Percentiles rank a stretch among this genome's conserved stretches.
These are phyloP conservation scores for Juncus effusus DNA, from an alignment of 176 grass and related monocot species.

Conservation along the genomic window DNA sequence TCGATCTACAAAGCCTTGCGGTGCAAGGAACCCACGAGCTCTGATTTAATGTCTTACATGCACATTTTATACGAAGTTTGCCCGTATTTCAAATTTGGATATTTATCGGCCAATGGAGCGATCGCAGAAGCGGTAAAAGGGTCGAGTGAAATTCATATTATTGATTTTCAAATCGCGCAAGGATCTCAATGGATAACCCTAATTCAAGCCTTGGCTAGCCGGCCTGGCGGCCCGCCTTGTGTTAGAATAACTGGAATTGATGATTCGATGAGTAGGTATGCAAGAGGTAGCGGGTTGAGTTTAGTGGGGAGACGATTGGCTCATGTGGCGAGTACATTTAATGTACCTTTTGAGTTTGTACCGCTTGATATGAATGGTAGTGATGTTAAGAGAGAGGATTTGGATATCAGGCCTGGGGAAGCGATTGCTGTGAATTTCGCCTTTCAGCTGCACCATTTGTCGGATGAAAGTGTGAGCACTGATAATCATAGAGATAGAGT, in stretches of 20 bases:
- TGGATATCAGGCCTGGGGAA: constrained; percentile 48
- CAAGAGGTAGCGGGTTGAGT: constrained; percentile 51
- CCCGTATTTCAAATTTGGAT: constrained; percentile 79
- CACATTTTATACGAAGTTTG: constrained; percentile 61
- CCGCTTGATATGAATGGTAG: constrained; percentile 48
- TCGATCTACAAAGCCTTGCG: constrained; percentile 67
- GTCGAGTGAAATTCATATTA: constrained; percentile 64
- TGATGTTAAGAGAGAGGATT: constrained; percentile 55
- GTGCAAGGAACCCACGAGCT: constrained; percentile 62
- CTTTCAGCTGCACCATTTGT: constrained; percentile 76
- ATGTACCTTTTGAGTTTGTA: constrained; percentile 65
- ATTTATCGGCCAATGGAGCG: constrained; percentile 81
- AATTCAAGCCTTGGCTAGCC: constrained; percentile 53
- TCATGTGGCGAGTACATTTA: constrained; percentile 32
- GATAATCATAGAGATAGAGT: constrained; percentile 72
- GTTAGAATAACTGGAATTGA: constrained; percentile 76
- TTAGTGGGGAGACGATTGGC: constrained; percentile 51
- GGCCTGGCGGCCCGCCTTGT: constrained; percentile 39
- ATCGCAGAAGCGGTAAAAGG: constrained; percentile 71
- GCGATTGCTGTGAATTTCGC: constrained; percentile 70
- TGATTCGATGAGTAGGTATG: constrained; percentile 54
- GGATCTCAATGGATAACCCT: constrained; percentile 64
- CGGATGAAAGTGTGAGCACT: constrained; percentile 62
- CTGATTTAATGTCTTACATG: constrained; percentile 78
- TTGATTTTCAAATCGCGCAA: constrained; percentile 76